Evolutionary conservation across 495 filamentous ascomycete genomes (phyloP), one percentile per base, ranked within the genome.

Genomic region (Lentithecium fluviatile): DNA sequence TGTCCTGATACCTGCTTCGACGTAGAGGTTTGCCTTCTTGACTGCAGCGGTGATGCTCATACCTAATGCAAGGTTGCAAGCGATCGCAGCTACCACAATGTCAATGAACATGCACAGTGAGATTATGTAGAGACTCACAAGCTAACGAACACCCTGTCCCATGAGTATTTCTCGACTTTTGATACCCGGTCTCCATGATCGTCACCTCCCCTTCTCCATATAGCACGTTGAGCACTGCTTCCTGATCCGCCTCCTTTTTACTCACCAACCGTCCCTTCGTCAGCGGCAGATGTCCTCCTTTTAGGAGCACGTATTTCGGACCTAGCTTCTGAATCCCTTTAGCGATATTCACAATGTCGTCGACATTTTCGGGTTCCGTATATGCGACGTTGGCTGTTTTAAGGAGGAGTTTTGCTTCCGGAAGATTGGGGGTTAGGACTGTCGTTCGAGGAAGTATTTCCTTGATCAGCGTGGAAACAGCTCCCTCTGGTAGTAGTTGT

Each of bases 81-180:
- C 89, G 70, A 97, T 95, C 8, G 93, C 90, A 46, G 91, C 85
- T 88, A 37, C 29, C 8, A 4, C 10, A 26, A n/a, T 29, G 62
- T 29, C 62, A 54, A 20, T 25, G 38, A 43, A 5, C 1, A 23
- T 47, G 12, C 15, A 15, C 13, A 21, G 20, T 15, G 20, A 6
- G n/a, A 36, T 8, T 29, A 48, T 21, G 34, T 11, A 20, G 20
- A 2, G n/a, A 74, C 83, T 75, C 70, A 86, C 87, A 96, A 52
- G 94, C 94, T 53, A 98, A 82, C 13, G 91, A 94, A 68, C 94
- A 98, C 19, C 94, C 94, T 6, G 94, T 98, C 2, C 94, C 94
- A 73, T 98, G 94, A 2, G 94, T 98, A 62, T 94, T 91, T 60
- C 79, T 87, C 5, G 86, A 87, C 2, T 79, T 70, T 21, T 87